Conservation (phyloP, 2,329 filamentous ascomycete genomes). For the Nemania abortiva region DNA sequence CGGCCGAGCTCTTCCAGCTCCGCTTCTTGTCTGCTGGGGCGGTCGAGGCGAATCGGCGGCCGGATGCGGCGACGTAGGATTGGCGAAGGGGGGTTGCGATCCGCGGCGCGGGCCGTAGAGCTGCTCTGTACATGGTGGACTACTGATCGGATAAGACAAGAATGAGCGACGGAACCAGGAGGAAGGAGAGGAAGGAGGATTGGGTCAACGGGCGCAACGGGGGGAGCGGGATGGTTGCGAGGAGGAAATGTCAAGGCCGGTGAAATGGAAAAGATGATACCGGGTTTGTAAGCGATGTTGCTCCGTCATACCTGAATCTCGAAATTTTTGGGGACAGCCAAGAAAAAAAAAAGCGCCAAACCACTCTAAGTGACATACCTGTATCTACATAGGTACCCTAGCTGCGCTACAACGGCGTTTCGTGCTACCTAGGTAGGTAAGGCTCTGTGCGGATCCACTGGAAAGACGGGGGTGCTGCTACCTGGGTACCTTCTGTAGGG, state of each 20-base stretch:
- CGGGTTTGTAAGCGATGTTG: conserved; percentile 34
- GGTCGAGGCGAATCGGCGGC: conserved; percentile 67
- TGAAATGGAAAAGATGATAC: conserved; percentile 14
- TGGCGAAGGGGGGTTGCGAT: conserved; percentile 58
- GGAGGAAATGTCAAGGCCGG: not conserved
- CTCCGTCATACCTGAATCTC: not conserved
- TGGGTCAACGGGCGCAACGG: not conserved
- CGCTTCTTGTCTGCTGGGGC: conserved; percentile 73
- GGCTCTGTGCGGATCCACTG: not conserved
- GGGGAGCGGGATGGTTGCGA: conserved; percentile 3
- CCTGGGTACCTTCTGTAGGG: too few species aligned
- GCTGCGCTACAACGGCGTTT: not conserved
- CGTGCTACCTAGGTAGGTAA: too few species aligned
- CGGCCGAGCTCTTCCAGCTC: conserved; percentile 82
- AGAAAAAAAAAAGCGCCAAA: not conserved
- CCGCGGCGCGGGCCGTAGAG: conserved; percentile 62
- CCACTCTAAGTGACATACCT: not conserved
- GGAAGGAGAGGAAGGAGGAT: not conserved
- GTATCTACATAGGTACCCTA: not conserved
- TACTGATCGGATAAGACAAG: not conserved
- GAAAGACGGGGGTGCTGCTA: not conserved
- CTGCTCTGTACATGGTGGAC: conserved; percentile 64
- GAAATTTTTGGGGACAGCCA: conserved; percentile 19
- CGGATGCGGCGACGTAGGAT: conserved; percentile 54
- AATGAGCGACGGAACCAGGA: conserved; percentile 14